Conservation (phyloP, 192 early-diverging fungal genomes). For the Mortierella antarctica region DNA sequence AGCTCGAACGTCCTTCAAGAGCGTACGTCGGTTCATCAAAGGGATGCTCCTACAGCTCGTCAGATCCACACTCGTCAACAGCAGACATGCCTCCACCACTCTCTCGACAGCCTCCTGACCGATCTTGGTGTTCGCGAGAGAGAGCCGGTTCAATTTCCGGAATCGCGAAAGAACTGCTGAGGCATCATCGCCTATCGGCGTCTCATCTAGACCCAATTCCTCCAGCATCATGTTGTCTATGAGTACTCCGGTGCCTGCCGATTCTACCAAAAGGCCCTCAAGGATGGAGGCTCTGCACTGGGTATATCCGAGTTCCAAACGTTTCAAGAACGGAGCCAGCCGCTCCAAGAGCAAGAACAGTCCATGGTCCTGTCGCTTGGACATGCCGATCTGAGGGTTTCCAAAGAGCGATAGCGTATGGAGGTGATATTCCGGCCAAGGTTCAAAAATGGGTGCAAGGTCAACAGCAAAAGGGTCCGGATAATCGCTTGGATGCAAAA, state of each 20-base stretch:
- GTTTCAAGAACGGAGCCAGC: constrained; percentile 11
- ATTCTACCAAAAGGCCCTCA: constrained; percentile 1
- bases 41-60: constrained; percentile 42
- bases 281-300: constrained; percentile 9
- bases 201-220: constrained; percentile 42
- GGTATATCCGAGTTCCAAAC: constrained; percentile 41
- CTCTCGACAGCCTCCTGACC: constrained; percentile 18
- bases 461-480: constrained; percentile 6
- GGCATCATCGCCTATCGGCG: constrained; percentile 18
- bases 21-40: constrained; percentile 21
- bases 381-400: constrained; percentile 17
- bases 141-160: constrained; percentile 21
- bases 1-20: constrained; percentile 26
- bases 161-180: constrained; percentile 9
- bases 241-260: neutral
- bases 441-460: neutral
- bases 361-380: neutral
- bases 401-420: constrained; percentile 40
- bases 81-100: constrained; percentile 12
- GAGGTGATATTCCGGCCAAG: constrained; percentile 5
- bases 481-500: neutral
- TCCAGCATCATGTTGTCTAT: constrained; percentile 16
- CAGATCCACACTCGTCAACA: constrained; percentile 26
- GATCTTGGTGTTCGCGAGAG: constrained; percentile 28
- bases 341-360: constrained; percentile 12